phyloP scores from a whole-genome alignment of 495 filamentous ascomycete genomes.

The Neurospora sp. region DNA sequence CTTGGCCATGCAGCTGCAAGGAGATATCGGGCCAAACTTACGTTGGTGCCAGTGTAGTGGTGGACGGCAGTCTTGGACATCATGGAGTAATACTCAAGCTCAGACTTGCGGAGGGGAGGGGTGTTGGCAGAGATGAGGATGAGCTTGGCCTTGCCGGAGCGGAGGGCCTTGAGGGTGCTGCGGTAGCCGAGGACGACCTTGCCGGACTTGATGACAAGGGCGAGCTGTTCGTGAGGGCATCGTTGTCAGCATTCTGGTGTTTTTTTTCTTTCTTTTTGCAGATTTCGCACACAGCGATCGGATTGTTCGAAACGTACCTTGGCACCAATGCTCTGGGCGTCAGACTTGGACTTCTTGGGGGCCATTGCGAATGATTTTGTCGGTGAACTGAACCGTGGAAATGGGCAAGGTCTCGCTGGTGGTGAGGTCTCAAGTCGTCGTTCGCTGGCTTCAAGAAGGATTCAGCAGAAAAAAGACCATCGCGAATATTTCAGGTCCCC shows the following conservation, averaged over 20 bases:
- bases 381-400: background rate
- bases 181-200: conserved; percentile 80
- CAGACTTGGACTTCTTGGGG: conserved; percentile 91
- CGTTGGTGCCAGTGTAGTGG: conserved; percentile 96
- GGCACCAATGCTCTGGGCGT: conserved; percentile 81
- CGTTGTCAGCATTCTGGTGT: background rate
- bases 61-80: conserved; percentile 86
- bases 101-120: conserved; percentile 87
- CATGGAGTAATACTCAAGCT: conserved; percentile 91
- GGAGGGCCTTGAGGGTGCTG: conserved; percentile 90
- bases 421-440: background rate
- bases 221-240: conserved; percentile 35
- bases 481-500: background rate
- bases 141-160: conserved; percentile 71
- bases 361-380: conserved; percentile 49
- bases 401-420: background rate
- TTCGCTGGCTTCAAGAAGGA: conserved; percentile 13
- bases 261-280: background rate
- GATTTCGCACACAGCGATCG: background rate
- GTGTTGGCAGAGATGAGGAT: conserved; percentile 78
- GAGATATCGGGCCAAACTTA: conserved; percentile 44
- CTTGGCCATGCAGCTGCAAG: conserved; percentile 7
- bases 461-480: conserved; percentile 1
- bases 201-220: conserved; percentile 93
- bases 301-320: conserved; percentile 27